Evolutionary conservation across 2,329 filamentous ascomycete species (phyloP), one percentile per base, ranked within the genome.

Genomic region (Epichloe aotearoae): DNA sequence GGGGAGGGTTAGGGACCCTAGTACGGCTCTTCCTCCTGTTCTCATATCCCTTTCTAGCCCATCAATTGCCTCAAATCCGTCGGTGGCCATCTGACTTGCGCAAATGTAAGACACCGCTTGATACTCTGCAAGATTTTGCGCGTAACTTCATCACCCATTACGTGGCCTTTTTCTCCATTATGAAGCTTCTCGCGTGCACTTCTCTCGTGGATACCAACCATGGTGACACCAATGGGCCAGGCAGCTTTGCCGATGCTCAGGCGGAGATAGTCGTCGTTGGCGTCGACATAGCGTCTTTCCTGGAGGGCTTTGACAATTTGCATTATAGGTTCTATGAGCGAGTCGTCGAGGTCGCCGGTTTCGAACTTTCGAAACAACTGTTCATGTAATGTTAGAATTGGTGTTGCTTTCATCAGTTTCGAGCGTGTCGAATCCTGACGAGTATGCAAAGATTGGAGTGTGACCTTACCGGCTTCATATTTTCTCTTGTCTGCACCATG

Each of bases 121-220:
- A 98, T 97, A 64, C 91, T 96, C 72, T 98, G 93, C 58, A 98
- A 68, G 64, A 90, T 96, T 71, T 97, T 98, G 57, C 93, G 79
- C 49, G 93, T 98, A 43, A 86, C 83, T 70, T 98, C 93, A 64
- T 97, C 93, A 52, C 89, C 91, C 83, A 98, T 89, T 60, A 97
- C 95, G 66, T 98, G 90, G 4, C 91, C 93, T 61, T 89, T 84
- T 62, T 84, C 82, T 52, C 83, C 84, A 65, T 93, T 82, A 64
- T 97, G 90, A 53, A 98, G 72, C 70, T 98, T 98, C 70, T 98
- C 93, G 55, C 93, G 80, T 19, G 93, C 91, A 58, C 86, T 93
- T 63, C 93, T 82, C 74, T 97, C 93, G 78, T 98, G 93, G 60
- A 98, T 98, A 74, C 93, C 93, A 62, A 98, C 93, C 93, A 97